These are phyloP conservation scores for Phyllosticta paracitricarpa DNA, from an alignment of 2,329 filamentous ascomycete species.

Conservation along the genomic window DNA sequence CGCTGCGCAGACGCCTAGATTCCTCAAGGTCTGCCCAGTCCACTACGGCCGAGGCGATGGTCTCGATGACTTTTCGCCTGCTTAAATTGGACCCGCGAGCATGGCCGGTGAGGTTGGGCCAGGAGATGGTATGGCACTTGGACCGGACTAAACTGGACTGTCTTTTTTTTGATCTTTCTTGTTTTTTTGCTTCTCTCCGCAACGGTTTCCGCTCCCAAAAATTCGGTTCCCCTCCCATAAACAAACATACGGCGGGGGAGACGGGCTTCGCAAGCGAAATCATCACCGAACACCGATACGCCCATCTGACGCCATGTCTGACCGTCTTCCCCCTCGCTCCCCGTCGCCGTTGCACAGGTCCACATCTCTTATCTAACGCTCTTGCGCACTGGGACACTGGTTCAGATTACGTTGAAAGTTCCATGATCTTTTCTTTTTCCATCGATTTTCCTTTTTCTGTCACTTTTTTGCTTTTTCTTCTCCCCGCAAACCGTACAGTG, in stretches of 20 bases:
- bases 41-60: conserved; percentile 51
- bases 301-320: too few relatives aligned
- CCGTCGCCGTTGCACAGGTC: too few relatives aligned
- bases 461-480: too few relatives aligned
- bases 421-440: too few relatives aligned
- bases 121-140: too few relatives aligned
- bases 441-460: too few relatives aligned
- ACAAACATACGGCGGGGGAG: not conserved
- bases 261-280: not conserved
- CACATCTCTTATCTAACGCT: too few relatives aligned
- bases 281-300: too few relatives aligned
- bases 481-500: too few relatives aligned
- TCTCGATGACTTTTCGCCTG: conserved; percentile 41
- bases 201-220: not conserved
- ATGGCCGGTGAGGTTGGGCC: not conserved
- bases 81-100: not conserved
- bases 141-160: not conserved
- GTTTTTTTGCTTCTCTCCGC: not conserved
- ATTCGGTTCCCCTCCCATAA: not conserved
- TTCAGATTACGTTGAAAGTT: too few relatives aligned
- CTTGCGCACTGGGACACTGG: too few relatives aligned
- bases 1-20: conserved; percentile 31
- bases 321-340: too few relatives aligned
- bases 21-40: conserved; percentile 56
- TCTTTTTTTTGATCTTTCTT: not conserved